Base-by-base conservation (phyloP, 495 filamentous ascomycete species). In the Podospora conica region DNA sequence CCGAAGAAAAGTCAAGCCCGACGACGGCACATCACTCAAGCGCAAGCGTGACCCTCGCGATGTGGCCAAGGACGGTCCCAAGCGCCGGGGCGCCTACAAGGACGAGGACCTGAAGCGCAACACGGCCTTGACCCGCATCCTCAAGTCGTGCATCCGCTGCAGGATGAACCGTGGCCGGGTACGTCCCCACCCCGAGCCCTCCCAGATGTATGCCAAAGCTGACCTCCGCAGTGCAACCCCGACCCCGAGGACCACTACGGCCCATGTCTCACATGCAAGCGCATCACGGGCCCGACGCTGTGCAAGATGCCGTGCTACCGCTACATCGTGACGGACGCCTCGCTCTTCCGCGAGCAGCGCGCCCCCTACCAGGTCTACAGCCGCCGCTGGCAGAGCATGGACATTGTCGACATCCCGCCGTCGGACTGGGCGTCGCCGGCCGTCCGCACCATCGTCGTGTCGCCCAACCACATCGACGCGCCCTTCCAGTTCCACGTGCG, bases 111-210 rank as follows among this genome's bases (percentile, higher is more conserved):
- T 66, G 67, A 73, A 69, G 53, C 66, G 56, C 1, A 68, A 69
- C 54, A 73, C 71, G 18, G 71, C 71, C 3, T 58, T 73, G 54
- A 73, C 71, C 6, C 65, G 71, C 1, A 64, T 71, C 8, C 67
- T 73, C 28, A 71, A 71, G 65, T 73, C 71, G 11, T 73, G 71
- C 63, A 71, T 73, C 65, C 63, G 71, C 12, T 73, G 71, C 60
- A 65, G 71, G 55, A 73, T 73, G 71, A 69, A 71, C 57, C 61
- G 69, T 58, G 65, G 69, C 9, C 69, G 71, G 5, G 70, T 72
- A 66, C 40, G 68, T 12, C 6, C 58, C 53, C 21, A n/a, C 11
- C 28, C 40, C 9, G 28, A 29, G 28, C 18, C 53, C 20, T n/a
- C 15, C 21, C 55, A 25, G 4, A 5, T 55, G 21, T 48, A 56